Conservation (phyloP, 768 basidiomycete genomes). For the Amanita subjunquillea region DNA sequence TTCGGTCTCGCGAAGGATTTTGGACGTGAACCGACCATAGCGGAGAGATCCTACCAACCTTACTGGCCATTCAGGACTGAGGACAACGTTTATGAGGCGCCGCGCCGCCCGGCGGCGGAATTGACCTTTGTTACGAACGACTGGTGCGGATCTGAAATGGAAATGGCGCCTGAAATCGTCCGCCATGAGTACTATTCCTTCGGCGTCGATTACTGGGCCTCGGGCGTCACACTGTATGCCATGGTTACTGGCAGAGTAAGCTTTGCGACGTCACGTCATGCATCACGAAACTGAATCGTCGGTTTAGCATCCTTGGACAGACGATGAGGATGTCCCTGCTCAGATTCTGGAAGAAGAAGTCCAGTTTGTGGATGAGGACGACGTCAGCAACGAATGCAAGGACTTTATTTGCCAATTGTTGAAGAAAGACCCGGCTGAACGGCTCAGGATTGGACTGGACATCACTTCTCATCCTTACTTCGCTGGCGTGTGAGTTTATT, state of each 20-base stretch:
- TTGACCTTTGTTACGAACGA: conserved; percentile 16
- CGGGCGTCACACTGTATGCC: conserved; percentile 65
- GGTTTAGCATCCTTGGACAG: conserved; percentile 7
- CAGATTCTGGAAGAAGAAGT: conserved; percentile 12
- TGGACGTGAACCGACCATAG: conserved; percentile 11
- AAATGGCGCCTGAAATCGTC: conserved; percentile 23
- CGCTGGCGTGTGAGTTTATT: conserved; percentile 16
- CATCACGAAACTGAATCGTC: background rate
- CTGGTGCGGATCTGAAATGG: conserved; percentile 19
- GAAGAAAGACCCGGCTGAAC: conserved; percentile 15
- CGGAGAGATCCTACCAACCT: conserved; percentile 20
- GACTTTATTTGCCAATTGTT: conserved; percentile 21
- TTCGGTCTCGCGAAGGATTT: conserved; percentile 23
- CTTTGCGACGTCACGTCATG: background rate
- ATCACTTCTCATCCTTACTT: conserved; percentile 22
- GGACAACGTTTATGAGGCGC: conserved; percentile 12
- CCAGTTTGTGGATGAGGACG: conserved; percentile 13
- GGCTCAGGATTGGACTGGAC: conserved; percentile 16
- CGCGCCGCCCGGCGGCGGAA: conserved; percentile 14
- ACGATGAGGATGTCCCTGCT: conserved; percentile 10
- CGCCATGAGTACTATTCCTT: conserved; percentile 16
- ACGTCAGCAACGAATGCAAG: conserved; percentile 15
- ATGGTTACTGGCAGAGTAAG: conserved; percentile 50
- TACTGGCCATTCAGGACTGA: conserved; percentile 20
- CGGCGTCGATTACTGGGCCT: conserved; percentile 63